Evolutionary conservation across 164 flowering plant genomes (phyloP).

Genomic region (Euptelea pleiosperma): DNA sequence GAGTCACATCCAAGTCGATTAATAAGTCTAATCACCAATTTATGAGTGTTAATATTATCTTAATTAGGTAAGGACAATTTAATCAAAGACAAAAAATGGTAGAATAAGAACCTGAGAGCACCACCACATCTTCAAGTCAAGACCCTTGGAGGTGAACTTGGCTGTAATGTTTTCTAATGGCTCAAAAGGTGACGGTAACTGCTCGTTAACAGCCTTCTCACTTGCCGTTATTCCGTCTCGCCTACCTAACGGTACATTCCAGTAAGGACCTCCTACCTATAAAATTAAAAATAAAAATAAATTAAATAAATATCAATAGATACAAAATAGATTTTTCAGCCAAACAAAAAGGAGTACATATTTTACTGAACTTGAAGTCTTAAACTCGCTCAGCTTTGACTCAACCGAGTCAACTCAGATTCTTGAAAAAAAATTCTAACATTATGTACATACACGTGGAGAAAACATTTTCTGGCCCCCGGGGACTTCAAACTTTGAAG

Average conservation of each 20-base stretch:
- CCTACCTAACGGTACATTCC: conserved; percentile 53
- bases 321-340: too few relatives aligned
- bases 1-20: too few relatives aligned
- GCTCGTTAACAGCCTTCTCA: conserved; percentile 40
- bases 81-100: too few relatives aligned
- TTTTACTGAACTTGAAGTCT: too few relatives aligned
- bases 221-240: conserved; percentile 59
- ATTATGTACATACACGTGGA: neutral
- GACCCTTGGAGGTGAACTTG: conserved; percentile 66
- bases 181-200: conserved; percentile 63
- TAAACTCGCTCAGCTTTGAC: neutral
- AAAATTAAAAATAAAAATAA: neutral
- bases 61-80: too few relatives aligned
- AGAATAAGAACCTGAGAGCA: conserved; percentile 55
- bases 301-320: neutral
- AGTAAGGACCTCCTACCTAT: conserved; percentile 66
- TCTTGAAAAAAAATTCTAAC: neutral
- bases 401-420: neutral
- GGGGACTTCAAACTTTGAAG: too few relatives aligned
- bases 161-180: conserved; percentile 47
- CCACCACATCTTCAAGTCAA: conserved; percentile 64
- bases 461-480: too few relatives aligned
- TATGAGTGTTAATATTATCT: too few relatives aligned
- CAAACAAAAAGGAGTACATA: too few relatives aligned
- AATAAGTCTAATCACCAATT: too few relatives aligned